Conservation (phyloP, 768 basidiomycete genomes). For the Mycena vitilis region DNA sequence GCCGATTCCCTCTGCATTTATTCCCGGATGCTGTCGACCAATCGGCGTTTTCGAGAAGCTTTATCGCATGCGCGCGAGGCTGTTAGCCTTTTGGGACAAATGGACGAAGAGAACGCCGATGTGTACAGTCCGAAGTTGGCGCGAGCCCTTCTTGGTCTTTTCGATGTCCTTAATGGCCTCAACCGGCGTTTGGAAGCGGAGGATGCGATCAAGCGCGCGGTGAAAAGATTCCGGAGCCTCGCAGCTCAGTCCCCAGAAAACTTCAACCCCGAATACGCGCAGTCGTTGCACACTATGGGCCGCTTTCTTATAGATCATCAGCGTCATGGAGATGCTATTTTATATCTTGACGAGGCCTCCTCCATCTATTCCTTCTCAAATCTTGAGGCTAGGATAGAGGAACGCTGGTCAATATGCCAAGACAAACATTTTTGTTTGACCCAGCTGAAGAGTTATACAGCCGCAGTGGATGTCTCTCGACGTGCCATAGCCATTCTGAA, state of each 20-base stretch:
- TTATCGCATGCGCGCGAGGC: not conserved
- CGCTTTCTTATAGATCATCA: constrained; percentile 5
- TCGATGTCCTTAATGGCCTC: not conserved
- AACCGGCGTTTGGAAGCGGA: not conserved
- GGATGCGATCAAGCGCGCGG: not conserved
- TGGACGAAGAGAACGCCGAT: not conserved
- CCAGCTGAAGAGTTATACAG: not conserved
- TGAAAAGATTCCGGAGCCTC: not conserved
- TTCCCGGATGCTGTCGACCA: not conserved
- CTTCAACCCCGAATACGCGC: constrained; percentile 16
- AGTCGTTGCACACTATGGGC: constrained; percentile 9
- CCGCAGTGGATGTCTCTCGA: not conserved
- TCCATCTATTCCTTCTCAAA: not conserved
- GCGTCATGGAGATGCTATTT: not conserved
- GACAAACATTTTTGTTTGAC: constrained; percentile 5
- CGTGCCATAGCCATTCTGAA: not conserved
- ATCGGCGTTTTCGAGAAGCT: not conserved
- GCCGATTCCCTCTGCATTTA: constrained; percentile 12
- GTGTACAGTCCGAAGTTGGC: constrained; percentile 11
- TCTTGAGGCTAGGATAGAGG: no score
- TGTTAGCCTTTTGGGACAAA: not conserved
- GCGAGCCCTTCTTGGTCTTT: not conserved
- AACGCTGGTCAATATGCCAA: not conserved
- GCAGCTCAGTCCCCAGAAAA: not conserved
- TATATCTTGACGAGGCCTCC: not conserved